phyloP scores from a whole-genome alignment of 805 yeast genomes.

The Lachancea dasiensis region DNA sequence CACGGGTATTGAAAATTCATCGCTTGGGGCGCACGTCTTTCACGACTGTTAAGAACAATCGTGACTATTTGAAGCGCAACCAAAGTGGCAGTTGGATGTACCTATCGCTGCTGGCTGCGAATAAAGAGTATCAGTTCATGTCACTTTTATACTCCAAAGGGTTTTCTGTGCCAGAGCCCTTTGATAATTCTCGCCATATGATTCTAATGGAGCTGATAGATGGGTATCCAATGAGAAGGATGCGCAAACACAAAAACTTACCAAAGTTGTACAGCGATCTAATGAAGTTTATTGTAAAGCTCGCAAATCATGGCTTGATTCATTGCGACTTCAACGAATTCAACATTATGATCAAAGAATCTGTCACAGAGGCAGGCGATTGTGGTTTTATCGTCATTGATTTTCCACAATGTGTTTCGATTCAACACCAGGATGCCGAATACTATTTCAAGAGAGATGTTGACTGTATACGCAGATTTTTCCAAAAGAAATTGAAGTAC shows the following conservation, averaged over 20 bases:
- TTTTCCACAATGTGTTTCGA: slow-evolving; percentile 96
- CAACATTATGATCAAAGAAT: slow-evolving; percentile 75
- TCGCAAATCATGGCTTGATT: slow-evolving; percentile 84
- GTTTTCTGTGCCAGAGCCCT: slow-evolving; percentile 82
- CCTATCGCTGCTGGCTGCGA: slow-evolving; percentile 82
- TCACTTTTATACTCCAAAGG: slow-evolving; percentile 63
- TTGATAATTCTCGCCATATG: slow-evolving; percentile 85
- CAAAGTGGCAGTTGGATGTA: slow-evolving; percentile 90
- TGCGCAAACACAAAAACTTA: slow-evolving; percentile 63
- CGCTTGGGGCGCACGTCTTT: slow-evolving; percentile 92
- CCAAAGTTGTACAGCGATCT: slow-evolving; percentile 72
- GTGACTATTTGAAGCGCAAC: slow-evolving; percentile 74
- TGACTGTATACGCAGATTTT: slow-evolving; percentile 79
- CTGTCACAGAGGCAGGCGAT: slow-evolving; percentile 43
- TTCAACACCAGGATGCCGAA: slow-evolving; percentile 84
- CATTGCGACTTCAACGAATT: slow-evolving; percentile 98
- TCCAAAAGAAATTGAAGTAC: slow-evolving; percentile 70
- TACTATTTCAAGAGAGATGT: slow-evolving; percentile 89
- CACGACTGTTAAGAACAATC: slow-evolving; percentile 82
- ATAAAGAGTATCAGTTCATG: slow-evolving; percentile 89
- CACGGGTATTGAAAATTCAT: slow-evolving; percentile 80
- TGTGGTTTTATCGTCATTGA: slow-evolving; percentile 86
- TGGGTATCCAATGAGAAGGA: slow-evolving; percentile 86
- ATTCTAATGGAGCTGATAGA: slow-evolving; percentile 86
- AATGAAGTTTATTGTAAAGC: slow-evolving; percentile 77